Conservation (phyloP, 73 alveolate species). For the Tetrahymena malaccensis region DNA sequence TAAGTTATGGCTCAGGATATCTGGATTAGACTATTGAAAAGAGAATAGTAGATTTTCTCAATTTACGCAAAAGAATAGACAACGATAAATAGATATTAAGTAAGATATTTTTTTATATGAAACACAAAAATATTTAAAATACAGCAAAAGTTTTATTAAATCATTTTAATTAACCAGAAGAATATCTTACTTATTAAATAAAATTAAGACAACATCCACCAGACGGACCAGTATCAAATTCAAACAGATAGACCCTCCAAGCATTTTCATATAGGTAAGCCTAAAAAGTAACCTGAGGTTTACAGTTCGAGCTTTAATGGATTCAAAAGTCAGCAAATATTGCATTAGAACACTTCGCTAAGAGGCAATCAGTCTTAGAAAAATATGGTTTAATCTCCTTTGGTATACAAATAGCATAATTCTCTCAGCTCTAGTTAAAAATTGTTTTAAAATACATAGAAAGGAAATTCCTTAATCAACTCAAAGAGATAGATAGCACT, state of each 20-base stretch:
- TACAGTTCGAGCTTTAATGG: neutral
- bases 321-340: neutral
- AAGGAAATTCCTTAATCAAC: neutral
- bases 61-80: neutral
- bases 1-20: neutral
- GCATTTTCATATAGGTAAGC: neutral
- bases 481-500: neutral
- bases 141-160: too few relatives aligned
- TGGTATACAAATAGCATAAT: neutral
- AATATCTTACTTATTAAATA: neutral
- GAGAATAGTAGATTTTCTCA: neutral
- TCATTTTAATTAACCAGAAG: too few relatives aligned
- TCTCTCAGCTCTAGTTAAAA: neutral
- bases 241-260: neutral
- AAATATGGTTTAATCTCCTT: neutral
- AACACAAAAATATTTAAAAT: too few relatives aligned
- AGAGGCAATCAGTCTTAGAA: neutral
- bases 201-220: neutral
- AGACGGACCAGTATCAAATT: neutral
- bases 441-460: neutral
- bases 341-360: neutral
- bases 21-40: neutral
- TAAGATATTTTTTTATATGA: neutral
- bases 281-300: neutral
- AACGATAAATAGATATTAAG: neutral